Conservation (phyloP, 2,329 filamentous ascomycete species). For the Xylaria arbuscula region DNA sequence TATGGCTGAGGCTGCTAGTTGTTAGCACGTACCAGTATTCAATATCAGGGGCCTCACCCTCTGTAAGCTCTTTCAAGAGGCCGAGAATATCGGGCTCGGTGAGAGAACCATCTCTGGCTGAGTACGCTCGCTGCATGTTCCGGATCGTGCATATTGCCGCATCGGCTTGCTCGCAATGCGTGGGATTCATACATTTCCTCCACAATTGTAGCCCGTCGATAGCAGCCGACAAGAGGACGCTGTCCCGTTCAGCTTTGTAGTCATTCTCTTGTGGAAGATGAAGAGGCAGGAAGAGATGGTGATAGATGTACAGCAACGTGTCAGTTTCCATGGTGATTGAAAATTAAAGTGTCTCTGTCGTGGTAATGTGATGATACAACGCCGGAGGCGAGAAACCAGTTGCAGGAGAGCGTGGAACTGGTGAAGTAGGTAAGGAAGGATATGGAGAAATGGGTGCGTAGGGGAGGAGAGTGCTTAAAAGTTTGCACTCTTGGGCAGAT, state of each 20-base stretch:
- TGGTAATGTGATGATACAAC: too few species aligned
- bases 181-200: conserved; percentile 1
- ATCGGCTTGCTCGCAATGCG: conserved; percentile 10
- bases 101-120: conserved; percentile 14
- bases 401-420: too few species aligned
- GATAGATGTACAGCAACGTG: conserved; percentile 35
- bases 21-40: conserved; percentile 1
- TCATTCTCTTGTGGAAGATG: conserved; percentile 38
- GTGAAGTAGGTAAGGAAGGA: too few species aligned
- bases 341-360: too few species aligned
- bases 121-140: conserved; percentile 25
- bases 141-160: conserved; percentile 25
- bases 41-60: conserved; percentile 17
- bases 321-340: background rate
- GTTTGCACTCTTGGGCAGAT: too few species aligned
- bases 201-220: conserved; percentile 23
- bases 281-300: conserved; percentile 41
- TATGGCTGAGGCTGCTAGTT: conserved; percentile 35
- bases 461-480: too few species aligned
- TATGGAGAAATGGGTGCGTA: too few species aligned
- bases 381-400: too few species aligned
- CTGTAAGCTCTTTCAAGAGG: conserved; percentile 21
- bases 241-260: background rate
- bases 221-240: background rate
- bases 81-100: background rate